Base-by-base conservation (phyloP, 108 stramenopile species). In the Aurantiochytrium sp. region DNA sequence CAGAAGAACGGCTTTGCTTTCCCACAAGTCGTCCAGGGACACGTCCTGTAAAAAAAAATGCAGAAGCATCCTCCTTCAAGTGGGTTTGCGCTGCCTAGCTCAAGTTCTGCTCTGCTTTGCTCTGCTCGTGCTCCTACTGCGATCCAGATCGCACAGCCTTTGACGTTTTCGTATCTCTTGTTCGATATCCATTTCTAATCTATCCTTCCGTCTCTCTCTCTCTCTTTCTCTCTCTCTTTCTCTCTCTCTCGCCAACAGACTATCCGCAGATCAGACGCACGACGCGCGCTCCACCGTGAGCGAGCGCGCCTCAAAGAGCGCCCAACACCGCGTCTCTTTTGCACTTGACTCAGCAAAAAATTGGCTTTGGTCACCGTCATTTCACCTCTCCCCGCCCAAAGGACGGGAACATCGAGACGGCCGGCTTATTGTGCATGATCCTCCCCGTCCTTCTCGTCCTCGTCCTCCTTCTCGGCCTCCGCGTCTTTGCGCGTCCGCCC, bases 321-420 rank as follows among this genome's bases (percentile, higher is more conserved):
- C 64, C 64, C 64, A 18, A 18, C 64, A 18, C 64, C 25, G 64
- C 64, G 25, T 18, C 64, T 69, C 25, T 69, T 12, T 69, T 18
- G 64, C 64, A 69, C 64, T 69, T 69, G 64, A 69, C 64, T 69
- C 64, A 69, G 64, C 64, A 69, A 69, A 69, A 69, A 69, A 69
- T 69, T 69, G 64, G 64, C 64, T 69, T 42, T 69, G 64, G 64
- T 69, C 64, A 69, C 64, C 64, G 64, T 42, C 64, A 69, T 69
- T 69, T 69, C 64, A 69, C 64, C 25, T 69, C 64, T 69, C 64
- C 64, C 42, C 42, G 42, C 64, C 64, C 35, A 18, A 57, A 57
- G 35, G 64, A 42, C 42, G 42, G 25, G 42, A 23, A 69, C 25
- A 69, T 69, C 64, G 14, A 69, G 64, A 69, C 64, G 64, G 64